phyloP scores from a whole-genome alignment of 1,284 basidiomycete genomes.

The Rhodotorula sp. region DNA sequence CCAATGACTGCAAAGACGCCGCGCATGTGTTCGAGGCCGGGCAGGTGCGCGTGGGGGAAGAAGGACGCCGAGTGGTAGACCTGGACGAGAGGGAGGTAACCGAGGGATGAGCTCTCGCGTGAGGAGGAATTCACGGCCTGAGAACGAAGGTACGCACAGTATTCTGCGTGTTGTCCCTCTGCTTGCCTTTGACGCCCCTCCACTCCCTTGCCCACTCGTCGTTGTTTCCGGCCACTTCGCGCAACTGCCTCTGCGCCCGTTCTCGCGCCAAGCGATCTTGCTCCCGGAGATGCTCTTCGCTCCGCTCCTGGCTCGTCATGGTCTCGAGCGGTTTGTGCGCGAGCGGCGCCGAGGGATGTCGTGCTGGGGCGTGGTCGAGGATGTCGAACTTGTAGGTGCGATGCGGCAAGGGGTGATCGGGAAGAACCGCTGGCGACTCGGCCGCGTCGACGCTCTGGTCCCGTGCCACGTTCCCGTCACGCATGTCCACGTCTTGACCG shows the following conservation, averaged over 20 bases:
- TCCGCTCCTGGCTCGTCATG: background rate
- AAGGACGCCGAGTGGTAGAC: constrained; percentile 20
- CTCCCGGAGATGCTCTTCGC: background rate
- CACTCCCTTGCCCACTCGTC: constrained; percentile 13
- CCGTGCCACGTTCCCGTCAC: too few species aligned
- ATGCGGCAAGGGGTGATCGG: constrained; percentile 8
- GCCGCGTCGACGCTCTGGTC: too few species aligned
- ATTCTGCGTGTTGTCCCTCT: background rate
- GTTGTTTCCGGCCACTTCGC: background rate
- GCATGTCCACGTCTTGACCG: too few species aligned
- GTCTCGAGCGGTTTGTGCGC: background rate
- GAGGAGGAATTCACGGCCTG: too few species aligned
- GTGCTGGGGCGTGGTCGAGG: constrained; percentile 13
- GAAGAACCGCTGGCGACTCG: background rate
- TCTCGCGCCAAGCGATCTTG: background rate
- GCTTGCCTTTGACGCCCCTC: background rate
- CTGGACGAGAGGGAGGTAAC: background rate
- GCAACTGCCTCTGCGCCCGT: background rate
- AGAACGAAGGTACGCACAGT: background rate
- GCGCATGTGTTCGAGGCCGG: constrained; percentile 15
- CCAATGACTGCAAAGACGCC: constrained; percentile 29
- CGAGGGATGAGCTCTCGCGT: too few species aligned
- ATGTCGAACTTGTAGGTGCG: constrained; percentile 4
- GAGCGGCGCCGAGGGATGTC: background rate
- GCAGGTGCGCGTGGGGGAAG: constrained; percentile 32